Base-by-base conservation (phyloP, 2,329 filamentous ascomycete species). In the Aspergillus sp. region DNA sequence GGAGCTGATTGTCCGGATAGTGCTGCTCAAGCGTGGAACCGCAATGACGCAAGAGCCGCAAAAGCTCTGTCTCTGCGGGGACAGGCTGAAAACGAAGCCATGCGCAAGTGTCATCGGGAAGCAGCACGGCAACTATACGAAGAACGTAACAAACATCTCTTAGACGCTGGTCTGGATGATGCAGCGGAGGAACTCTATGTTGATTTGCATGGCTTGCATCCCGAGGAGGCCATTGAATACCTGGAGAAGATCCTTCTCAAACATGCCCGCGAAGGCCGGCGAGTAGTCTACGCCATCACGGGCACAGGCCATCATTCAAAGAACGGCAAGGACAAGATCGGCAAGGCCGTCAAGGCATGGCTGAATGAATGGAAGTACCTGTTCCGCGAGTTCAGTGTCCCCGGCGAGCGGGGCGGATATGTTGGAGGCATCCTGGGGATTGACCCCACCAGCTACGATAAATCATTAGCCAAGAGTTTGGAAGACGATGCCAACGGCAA, bases 271-370 rank as follows among this genome's bases (percentile, higher is more conserved):
- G 87, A 90, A 67, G 84, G 83, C 38, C 78, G 81, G 5, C 85
- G 88, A 21, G 90, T 94, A 2, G 85, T 99, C 44, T 99, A 98
- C 74, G 93, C 93, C 66, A 98, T 99, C 74, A 97, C 93, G 1
- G 95, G 95, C 48, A 98, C 94, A 1, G 95, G 94, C 3, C 93
- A 98, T 72, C 95, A 99, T 78, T 96, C 91, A 75, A 98, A 98
- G 82, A 97, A 97, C 73, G 94, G 95, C 70, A 98, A 98, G 76
- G 95, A 99, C 78, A 99, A 99, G 79, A 91, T 99, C 38, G 94
- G 94, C 72, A 96, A 96, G 78, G 92, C 93, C 1, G 88, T 98
- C 63, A 89, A 95, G 57, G 87, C 86, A 66, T 98, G 96, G 79
- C 81, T 99, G 58, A 96, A 94, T 72, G 94, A 98, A 74, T 96